Conservation (phyloP, 495 filamentous ascomycete species). For the Penicillium riverlandense region DNA sequence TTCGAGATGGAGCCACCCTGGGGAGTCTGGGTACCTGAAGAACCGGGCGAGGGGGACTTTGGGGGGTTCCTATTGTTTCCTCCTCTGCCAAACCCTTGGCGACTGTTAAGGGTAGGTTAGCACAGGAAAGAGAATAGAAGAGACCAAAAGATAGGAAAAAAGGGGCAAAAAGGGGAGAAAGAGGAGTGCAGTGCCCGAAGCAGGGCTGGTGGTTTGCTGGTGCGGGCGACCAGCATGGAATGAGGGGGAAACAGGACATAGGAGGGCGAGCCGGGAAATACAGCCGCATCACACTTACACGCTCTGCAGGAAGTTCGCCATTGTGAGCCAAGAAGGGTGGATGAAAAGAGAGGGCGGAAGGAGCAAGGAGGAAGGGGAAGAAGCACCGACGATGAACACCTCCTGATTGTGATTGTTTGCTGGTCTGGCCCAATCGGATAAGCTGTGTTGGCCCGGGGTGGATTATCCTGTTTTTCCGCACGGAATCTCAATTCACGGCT, state of each 20-base stretch:
- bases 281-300: conserved; percentile 52
- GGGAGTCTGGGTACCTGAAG: conserved; percentile 42
- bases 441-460: conserved; percentile 13
- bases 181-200: conserved; percentile 4
- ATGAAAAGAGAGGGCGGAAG: not conserved
- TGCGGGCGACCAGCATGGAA: conserved; percentile 16
- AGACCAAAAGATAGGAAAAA: conserved; percentile 1
- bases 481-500: not conserved
- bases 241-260: conserved; percentile 8
- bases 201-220: conserved; percentile 13
- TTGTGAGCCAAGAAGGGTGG: conserved; percentile 24
- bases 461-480: conserved; percentile 5
- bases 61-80: conserved; percentile 47
- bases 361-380: conserved; percentile 2
- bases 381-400: conserved; percentile 1
- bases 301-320: conserved; percentile 74
- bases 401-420: conserved; percentile 10
- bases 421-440: conserved; percentile 24
- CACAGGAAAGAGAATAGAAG: not conserved
- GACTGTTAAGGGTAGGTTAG: conserved; percentile 26
- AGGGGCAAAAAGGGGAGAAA: not conserved
- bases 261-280: not conserved
- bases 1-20: conserved; percentile 44
- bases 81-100: conserved; percentile 45
- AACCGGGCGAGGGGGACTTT: conserved; percentile 38